A percentile compares a stretch with the other conserved stretches of the same genome.
Conservation (phyloP, 2,329 filamentous ascomycete genomes). For the Dactylellina sp. region DNA sequence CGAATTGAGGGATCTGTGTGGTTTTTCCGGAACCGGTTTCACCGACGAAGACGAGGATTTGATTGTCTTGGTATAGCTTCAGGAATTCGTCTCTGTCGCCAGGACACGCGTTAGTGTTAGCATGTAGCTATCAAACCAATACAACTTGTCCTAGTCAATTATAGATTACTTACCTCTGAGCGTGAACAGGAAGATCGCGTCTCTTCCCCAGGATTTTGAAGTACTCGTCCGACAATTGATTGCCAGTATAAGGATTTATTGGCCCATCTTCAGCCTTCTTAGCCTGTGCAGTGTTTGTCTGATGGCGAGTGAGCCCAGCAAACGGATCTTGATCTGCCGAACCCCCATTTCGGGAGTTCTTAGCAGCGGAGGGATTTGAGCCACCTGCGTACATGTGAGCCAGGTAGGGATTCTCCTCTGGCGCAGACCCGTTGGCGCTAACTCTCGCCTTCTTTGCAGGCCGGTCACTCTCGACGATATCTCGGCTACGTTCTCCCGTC, state of each 20-base stretch:
- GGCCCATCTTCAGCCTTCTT: constrained; percentile 80
- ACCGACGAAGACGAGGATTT: constrained; percentile 98
- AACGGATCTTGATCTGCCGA: constrained; percentile 61
- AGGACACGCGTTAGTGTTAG: constrained; percentile 6
- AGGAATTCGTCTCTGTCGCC: constrained; percentile 83
- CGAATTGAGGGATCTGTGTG: constrained; percentile 98
- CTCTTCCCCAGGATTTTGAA: constrained; percentile 87
- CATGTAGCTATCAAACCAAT: no score
- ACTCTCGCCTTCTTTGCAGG: constrained; percentile 62
- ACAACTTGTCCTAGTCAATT: constrained; percentile 18
- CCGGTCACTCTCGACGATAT: constrained; percentile 34
- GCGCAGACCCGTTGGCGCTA: constrained; percentile 66
- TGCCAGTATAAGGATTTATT: constrained; percentile 85
- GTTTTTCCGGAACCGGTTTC: constrained; percentile 99
- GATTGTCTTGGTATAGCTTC: constrained; percentile 87
- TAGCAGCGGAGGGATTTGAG: constrained; percentile 63
- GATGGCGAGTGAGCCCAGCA: constrained; percentile 74
- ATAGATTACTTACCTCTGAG: constrained; percentile 75
- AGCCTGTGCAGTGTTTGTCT: constrained; percentile 82
- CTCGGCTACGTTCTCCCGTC: constrained; percentile 44
- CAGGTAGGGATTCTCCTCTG: constrained; percentile 83
- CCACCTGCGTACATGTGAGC: constrained; percentile 81
- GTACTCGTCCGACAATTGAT: constrained; percentile 82
- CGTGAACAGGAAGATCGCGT: constrained; percentile 87
- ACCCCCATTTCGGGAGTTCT: constrained; percentile 63